Base-by-base conservation (phyloP, 1,284 basidiomycete genomes). In the Stereum hirsutum region DNA sequence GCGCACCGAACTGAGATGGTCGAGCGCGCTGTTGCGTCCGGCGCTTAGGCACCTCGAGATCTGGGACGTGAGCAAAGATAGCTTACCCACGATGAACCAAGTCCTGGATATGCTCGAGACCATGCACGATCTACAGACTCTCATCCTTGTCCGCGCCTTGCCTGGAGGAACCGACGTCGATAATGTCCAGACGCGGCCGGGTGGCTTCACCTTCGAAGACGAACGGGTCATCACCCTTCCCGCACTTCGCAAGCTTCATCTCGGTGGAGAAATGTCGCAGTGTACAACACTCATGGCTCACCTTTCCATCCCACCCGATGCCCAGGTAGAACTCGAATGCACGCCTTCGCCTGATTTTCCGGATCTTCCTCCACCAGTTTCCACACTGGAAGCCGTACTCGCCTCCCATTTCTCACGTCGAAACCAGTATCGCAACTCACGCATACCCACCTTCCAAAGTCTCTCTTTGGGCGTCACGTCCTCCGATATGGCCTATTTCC, bases 101-200 rank as follows among this genome's bases (percentile, higher is more conserved):
- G 23, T 40, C 15, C n/a, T 40, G 25, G 25, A 19, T 6, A 28
- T 30, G 8, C 39, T 40, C n/a, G 39, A 6, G 26, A 40, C 39
- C 21, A 40, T 40, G 39, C n/a, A 14, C 10, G 15, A 20, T 20
- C 39, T 40, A 5, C 25, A 40, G 25, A 40, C 39, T n/a, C 39
- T 41, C 26, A 41, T 41, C 39, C 26, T 41, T 21, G 12, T 20
- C 4, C 6, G 32, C 19, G 10, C 39, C 15, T 26, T 39, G 1
- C 38, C 38, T 8, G 14, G 17, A 5, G 12, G 11, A 26, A 23
- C 25, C 10, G n/a, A 14, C 11, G 14, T 15, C 15, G 12, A 31
- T 11, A 11, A 31, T 15, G 12, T 31, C 4, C 12, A 31, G 12
- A 31, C 15, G 12, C 12, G 12, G 28, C 12, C 12, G 12, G 12